Evolutionary conservation across 2,329 filamentous ascomycete species (phyloP), one percentile per base, ranked within the genome.

Genomic region (Coniochaeta prunicola): DNA sequence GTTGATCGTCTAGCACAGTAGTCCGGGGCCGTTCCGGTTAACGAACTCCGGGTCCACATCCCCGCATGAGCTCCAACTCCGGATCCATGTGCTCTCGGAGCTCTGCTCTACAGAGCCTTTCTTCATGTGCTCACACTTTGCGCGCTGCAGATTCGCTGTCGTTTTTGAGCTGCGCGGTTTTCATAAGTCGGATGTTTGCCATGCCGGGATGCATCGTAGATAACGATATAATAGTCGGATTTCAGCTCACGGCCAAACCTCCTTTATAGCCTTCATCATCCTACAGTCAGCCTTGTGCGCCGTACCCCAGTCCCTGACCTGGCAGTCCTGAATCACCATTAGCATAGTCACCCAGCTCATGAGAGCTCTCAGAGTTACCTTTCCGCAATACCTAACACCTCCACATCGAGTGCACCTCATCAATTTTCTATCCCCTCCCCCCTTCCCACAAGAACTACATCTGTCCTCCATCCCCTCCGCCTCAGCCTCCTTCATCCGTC

Each of bases 261-360:
- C 66, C 21, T 64, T 68, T 31, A 79, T 69, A 0, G 65, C 70
- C 62, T 73, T 76, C 53, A 77, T 65, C 15, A 74, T 67, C 65
- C 77, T 78, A 60, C 77, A 79, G 57, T 77, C 75, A 4, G 59
- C 61, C 64, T 77, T 79, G 60, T 79, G 77, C 0, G 72, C 73
- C 57, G 73, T 73, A 26, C 59, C 69, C 77, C 77, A 79, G 17
- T 71, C 75, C 45, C 69, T 70, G 8, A 70, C 69, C 61, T 79
- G 77, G 53, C 77, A 79, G 19, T 70, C 71, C 76, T 78, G 58
- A 4, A 42, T 26, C 30, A 57, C 6, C 50, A 61, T 60, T 26
- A 65, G 58, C 36, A 31, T n/a, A n/a, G 7, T n/a, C 26, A 8
- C 17, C 2, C 31, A n/a, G 8, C 5, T 24, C 9, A 19, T 3